Conservation (phyloP, 1,284 basidiomycete genomes). For the Pisolithus thermaeus region DNA sequence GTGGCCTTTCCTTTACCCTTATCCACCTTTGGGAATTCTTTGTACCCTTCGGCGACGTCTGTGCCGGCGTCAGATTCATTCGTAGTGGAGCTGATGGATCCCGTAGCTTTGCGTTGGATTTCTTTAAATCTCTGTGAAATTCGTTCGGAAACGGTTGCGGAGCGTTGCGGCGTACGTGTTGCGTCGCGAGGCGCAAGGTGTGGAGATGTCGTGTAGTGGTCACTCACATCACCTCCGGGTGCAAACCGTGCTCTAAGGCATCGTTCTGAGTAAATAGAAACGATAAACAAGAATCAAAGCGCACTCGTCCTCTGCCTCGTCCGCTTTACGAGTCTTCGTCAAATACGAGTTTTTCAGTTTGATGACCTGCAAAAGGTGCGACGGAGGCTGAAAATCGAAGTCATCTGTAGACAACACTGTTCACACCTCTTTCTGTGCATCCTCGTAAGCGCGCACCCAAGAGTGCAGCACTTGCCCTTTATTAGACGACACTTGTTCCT, state of each 20-base stretch:
- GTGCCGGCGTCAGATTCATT: constrained; percentile 8
- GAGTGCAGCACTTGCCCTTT: constrained; percentile 56
- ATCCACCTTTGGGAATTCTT: constrained; percentile 51
- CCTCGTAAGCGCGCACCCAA: constrained; percentile 69
- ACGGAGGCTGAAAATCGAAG: neutral
- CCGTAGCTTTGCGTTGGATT: constrained; percentile 52
- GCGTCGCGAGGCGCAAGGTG: constrained; percentile 53
- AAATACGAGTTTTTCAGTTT: constrained; percentile 75
- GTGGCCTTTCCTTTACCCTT: constrained; percentile 74
- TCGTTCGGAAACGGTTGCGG: constrained; percentile 70
- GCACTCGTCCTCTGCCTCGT: constrained; percentile 89
- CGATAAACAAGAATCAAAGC: constrained; percentile 25
- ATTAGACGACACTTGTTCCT: constrained; percentile 58
- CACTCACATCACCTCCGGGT: constrained; percentile 53
- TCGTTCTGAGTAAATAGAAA: constrained; percentile 3
- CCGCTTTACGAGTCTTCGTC: constrained; percentile 73
- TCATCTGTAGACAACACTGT: neutral
- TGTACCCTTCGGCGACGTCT: constrained; percentile 29
- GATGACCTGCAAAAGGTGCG: constrained; percentile 34
- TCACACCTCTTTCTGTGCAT: constrained; percentile 50
- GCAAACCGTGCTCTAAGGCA: constrained; percentile 72
- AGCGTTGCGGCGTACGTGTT: constrained; percentile 43
- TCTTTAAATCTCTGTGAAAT: constrained; percentile 70
- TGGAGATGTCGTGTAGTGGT: constrained; percentile 75
- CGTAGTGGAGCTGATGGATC: constrained; percentile 23